phyloP scores from a whole-genome alignment of 129 eudicot species.

The Chrysanthemum seticuspe region DNA sequence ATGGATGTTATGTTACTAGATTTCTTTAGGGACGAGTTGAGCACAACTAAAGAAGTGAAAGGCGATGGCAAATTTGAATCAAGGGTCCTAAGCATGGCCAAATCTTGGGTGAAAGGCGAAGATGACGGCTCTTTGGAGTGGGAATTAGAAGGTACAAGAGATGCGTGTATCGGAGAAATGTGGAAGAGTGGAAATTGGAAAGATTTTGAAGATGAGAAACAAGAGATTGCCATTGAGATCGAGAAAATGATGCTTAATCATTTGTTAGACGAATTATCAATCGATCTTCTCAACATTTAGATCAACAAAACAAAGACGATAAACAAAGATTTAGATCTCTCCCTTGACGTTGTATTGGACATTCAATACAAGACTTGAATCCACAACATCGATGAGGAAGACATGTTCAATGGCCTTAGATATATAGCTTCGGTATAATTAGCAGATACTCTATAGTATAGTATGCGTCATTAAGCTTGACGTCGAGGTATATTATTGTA shows the following conservation, averaged over 20 bases:
- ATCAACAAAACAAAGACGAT: not conserved
- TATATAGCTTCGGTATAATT: not conserved
- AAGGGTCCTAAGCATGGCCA: conserved; percentile 38
- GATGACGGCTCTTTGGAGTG: conserved; percentile 40
- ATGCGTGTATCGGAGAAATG: conserved; percentile 50
- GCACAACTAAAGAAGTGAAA: conserved; percentile 14
- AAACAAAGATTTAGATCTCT: conserved; percentile 8
- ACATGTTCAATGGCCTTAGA: conserved; percentile 4
- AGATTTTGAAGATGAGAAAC: conserved; percentile 44
- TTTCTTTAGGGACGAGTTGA: conserved; percentile 48
- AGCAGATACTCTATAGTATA: conserved; percentile 9
- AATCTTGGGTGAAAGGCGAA: conserved; percentile 49
- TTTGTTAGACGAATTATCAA: conserved; percentile 54
- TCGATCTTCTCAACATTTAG: conserved; percentile 34
- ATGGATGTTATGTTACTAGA: conserved; percentile 43
- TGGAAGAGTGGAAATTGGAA: conserved; percentile 49
- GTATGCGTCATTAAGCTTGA: conserved; percentile 3
- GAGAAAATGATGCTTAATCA: conserved; percentile 40
- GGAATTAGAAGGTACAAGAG: conserved; percentile 42
- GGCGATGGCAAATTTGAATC: conserved; percentile 19
- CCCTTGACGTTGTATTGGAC: conserved; percentile 15
- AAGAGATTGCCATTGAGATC: conserved; percentile 45
- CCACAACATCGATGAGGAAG: conserved; percentile 15
- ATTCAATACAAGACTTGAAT: not conserved
- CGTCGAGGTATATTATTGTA: conserved; percentile 16